Conservation (phyloP, 495 filamentous ascomycete species). For the Penicillium taxi region DNA sequence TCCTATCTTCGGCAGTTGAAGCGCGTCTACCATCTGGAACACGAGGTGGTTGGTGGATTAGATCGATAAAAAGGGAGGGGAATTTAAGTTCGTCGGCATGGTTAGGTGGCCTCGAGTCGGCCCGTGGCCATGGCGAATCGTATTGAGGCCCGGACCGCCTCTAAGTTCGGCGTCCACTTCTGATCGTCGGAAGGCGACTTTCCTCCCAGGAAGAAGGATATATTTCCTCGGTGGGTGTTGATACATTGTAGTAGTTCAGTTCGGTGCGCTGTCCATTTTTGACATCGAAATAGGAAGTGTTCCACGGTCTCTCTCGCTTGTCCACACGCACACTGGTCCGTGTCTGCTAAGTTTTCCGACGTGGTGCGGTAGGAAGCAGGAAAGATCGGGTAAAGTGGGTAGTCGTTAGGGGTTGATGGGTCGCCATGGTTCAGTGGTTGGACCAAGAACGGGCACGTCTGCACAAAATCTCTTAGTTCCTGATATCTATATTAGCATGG, state of each 20-base stretch:
- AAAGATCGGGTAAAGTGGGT: too few species aligned
- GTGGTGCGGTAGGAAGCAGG: too few species aligned
- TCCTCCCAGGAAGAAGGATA: conserved; percentile 3
- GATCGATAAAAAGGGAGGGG: not conserved
- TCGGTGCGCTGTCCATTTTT: conserved; percentile 14
- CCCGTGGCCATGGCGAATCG: not conserved
- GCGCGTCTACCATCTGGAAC: not conserved
- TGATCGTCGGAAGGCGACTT: not conserved
- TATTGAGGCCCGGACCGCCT: not conserved
- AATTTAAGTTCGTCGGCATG: not conserved
- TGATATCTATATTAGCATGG: too few species aligned
- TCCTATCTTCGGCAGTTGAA: conserved; percentile 1
- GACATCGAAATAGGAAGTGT: conserved; percentile 8
- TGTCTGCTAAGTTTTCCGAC: not conserved
- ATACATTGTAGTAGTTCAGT: conserved; percentile 18
- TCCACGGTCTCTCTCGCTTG: not conserved
- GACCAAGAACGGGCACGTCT: too few species aligned
- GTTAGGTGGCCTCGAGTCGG: not conserved
- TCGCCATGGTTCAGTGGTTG: too few species aligned
- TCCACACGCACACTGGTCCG: conserved; percentile 1
- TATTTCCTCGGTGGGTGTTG: conserved; percentile 16
- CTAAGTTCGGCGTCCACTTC: not conserved
- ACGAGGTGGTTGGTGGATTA: not conserved
- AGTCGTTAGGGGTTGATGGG: too few species aligned
- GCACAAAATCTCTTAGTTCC: too few species aligned